Base-by-base conservation (phyloP, 2,329 filamentous ascomycete genomes). In the Pseudogymnoascus pannorum region DNA sequence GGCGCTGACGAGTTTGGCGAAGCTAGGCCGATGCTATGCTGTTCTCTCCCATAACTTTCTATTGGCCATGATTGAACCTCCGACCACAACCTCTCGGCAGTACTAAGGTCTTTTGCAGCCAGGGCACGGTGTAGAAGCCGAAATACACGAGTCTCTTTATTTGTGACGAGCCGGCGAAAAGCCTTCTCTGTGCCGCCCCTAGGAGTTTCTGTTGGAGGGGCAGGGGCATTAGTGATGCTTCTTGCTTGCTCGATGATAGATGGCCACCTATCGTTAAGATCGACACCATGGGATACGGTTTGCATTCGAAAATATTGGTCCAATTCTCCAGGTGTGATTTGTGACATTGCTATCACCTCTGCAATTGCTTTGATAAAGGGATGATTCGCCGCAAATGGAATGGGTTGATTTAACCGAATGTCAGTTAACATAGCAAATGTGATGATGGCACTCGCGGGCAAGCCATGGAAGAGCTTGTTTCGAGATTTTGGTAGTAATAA, bases 361-460 rank as follows among this genome's bases (percentile, higher is more conserved):
- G 57, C 33, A 20, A 58, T 58, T 24, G 33, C 31, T 24, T 38
- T 40, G 20, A 58, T 38, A 40, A 58, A 58, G n/a, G 57, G 57
- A 22, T 58, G 57, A 18, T 38, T 36, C n/a, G 57, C 31, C 14
- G 57, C 57, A 26, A n/a, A 24, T 38, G 3, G 36, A n/a, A 58
- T 58, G 14, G 31, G 20, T 8, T 24, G 29, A 16, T 6, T 36
- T 20, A 58, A 11, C 18, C 57, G 57, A 24, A 16, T 24, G 33
- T 58, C 57, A 12, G 57, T 60, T 20, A 64, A 54, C 40, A 71
- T 58, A 8, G 62, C 63, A 59, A 69, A 68, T 6, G 70, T 72
- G 40, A 64, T 67, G 36, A 70, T 54, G n/a, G 67, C 65, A 26
- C 70, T 59, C 1, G 67, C 11, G 24, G 69, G 64, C 24, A 72